Evolutionary conservation across 805 yeast species (phyloP).

Genomic region (Candida takata): DNA sequence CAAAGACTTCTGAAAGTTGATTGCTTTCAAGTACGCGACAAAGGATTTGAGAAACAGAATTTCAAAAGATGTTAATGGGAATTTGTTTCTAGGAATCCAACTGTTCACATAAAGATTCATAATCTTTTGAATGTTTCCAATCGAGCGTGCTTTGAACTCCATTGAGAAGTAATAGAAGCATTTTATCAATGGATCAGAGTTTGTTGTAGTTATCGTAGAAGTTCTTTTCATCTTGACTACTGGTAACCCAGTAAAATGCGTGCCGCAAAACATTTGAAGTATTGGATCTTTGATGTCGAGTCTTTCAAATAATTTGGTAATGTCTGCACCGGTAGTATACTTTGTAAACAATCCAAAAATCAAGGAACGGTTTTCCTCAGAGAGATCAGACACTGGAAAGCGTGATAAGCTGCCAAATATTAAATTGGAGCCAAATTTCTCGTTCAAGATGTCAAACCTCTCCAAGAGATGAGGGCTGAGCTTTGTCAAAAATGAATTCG

Average conservation of each 20-base stretch:
- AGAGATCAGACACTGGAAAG: slow-evolving; percentile 8
- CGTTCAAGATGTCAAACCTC: slow-evolving; percentile 13
- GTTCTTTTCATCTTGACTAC: slow-evolving; percentile 7
- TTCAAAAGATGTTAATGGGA: slow-evolving; percentile 12
- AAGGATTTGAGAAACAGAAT: slow-evolving; percentile 11
- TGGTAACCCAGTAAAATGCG: slow-evolving; percentile 11
- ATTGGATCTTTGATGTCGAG: slow-evolving; percentile 14
- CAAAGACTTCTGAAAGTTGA: slow-evolving; percentile 13
- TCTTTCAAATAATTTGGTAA: slow-evolving; percentile 5
- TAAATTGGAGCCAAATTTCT: slow-evolving; percentile 6
- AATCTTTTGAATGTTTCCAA: slow-evolving; percentile 26
- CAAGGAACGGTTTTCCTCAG: slow-evolving; percentile 15
- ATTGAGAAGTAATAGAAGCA: slow-evolving; percentile 27
- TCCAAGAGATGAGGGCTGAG: slow-evolving; percentile 11
- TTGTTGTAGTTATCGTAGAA: slow-evolving; percentile 4
- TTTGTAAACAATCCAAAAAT: slow-evolving; percentile 14
- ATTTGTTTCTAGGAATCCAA: slow-evolving; percentile 24
- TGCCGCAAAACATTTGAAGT: slow-evolving; percentile 21
- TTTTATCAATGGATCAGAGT: slow-evolving; percentile 27
- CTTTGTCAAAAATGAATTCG: slow-evolving; percentile 8
- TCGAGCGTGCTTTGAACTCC: slow-evolving; percentile 28
- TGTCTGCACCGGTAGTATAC: slow-evolving; percentile 5
- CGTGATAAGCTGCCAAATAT: slow-evolving; percentile 3
- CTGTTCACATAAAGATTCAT: slow-evolving; percentile 24
- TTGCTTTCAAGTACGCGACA: slow-evolving; percentile 17